Evolutionary conservation across 495 filamentous ascomycete species (phyloP).

Genomic region (Daldinia decipiens): DNA sequence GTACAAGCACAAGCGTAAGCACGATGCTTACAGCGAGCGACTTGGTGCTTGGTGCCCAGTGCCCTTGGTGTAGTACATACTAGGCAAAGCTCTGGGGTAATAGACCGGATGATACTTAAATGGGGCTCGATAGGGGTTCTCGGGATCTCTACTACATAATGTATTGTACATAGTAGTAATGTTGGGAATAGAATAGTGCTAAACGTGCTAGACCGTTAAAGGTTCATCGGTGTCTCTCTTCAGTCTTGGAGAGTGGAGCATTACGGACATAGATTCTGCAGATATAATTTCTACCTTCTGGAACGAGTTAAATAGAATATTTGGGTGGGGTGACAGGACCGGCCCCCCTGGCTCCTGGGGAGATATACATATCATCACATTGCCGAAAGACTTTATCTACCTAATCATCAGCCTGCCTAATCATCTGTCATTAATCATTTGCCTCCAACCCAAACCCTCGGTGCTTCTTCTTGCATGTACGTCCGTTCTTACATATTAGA

Average conservation of each 20-base stretch:
- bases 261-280: slow-evolving; percentile 32
- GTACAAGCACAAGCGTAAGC: background rate
- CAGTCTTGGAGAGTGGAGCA: slow-evolving; percentile 22
- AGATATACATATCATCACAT: slow-evolving; percentile 35
- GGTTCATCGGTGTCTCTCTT: slow-evolving; percentile 25
- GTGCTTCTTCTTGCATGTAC: slow-evolving; percentile 38
- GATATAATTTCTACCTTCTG: slow-evolving; percentile 40
- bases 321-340: slow-evolving; percentile 36
- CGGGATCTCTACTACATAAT: slow-evolving; percentile 34
- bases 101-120: slow-evolving; percentile 24
- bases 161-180: too few relatives aligned
- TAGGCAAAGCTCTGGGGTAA: slow-evolving; percentile 24
- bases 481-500: slow-evolving; percentile 33
- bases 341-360: slow-evolving; percentile 17
- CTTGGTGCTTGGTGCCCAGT: slow-evolving; percentile 8
- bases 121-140: slow-evolving; percentile 34
- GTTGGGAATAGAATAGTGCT: slow-evolving; percentile 6
- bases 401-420: slow-evolving; percentile 18
- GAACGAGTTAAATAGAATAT: slow-evolving; percentile 41
- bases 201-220: slow-evolving; percentile 22
- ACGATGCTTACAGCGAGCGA: too few relatives aligned
- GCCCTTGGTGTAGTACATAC: slow-evolving; percentile 3
- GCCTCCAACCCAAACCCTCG: slow-evolving; percentile 32
- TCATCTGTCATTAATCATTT: slow-evolving; percentile 37
- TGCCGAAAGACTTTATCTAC: slow-evolving; percentile 32